These are phyloP conservation scores for Sporisorium exsertum DNA, from an alignment of 1,284 basidiomycete species.

Conservation along the genomic window DNA sequence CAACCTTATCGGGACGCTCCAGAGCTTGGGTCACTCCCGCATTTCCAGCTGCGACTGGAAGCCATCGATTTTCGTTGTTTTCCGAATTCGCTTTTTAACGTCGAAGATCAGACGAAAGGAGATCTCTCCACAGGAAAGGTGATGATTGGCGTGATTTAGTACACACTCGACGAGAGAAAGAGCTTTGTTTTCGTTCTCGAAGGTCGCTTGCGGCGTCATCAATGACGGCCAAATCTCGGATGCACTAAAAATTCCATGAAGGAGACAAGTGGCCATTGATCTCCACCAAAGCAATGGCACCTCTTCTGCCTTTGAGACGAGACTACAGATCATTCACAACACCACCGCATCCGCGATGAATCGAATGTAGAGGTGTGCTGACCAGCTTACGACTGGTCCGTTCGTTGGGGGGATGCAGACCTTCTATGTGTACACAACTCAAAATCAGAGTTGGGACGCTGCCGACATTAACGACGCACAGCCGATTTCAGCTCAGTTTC, in stretches of 20 bases:
- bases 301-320: too few species aligned
- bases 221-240: slow-evolving; percentile 28
- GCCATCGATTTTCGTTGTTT: neutral
- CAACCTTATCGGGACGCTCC: slow-evolving; percentile 9
- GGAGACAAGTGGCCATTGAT: too few species aligned
- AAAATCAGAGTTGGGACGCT: neutral
- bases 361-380: neutral
- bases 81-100: slow-evolving; percentile 1
- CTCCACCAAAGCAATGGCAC: too few species aligned
- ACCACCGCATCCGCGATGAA: too few species aligned
- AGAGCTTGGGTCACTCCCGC: neutral
- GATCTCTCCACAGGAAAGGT: neutral
- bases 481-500: neutral
- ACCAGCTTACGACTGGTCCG: neutral
- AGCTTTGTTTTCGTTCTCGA: neutral
- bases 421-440: neutral
- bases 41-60: neutral
- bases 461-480: neutral
- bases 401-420: neutral
- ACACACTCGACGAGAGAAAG: neutral
- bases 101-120: slow-evolving; percentile 1
- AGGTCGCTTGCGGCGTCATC: slow-evolving; percentile 6
- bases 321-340: too few species aligned
- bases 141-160: slow-evolving; percentile 2
- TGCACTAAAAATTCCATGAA: slow-evolving; percentile 6